A percentile compares a stretch with the other conserved stretches of the same genome.
Evolutionary conservation across 2,329 filamentous ascomycete species (phyloP).

Genomic region (Fusarium palustre): DNA sequence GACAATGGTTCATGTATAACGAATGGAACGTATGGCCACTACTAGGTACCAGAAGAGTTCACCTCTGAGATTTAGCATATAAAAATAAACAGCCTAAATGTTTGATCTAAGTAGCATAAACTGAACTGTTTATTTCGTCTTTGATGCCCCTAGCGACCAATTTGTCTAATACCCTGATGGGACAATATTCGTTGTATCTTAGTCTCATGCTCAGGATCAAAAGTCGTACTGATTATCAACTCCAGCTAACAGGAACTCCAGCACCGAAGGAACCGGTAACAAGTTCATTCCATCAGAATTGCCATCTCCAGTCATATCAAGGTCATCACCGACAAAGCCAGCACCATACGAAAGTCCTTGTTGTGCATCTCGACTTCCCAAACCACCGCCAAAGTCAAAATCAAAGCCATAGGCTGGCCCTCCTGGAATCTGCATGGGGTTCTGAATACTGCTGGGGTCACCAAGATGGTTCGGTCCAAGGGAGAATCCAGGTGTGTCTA

Average conservation of each 20-base stretch:
- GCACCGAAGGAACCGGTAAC: slow-evolving; percentile 47
- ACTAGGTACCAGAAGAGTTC: too few relatives aligned
- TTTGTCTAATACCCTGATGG: too few relatives aligned
- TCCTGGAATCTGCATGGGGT: slow-evolving; percentile 1
- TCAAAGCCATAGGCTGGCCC: slow-evolving; percentile 29
- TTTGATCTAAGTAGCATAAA: too few relatives aligned
- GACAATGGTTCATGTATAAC: not conserved
- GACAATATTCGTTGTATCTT: not conserved
- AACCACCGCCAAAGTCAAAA: slow-evolving; percentile 25
- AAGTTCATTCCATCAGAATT: slow-evolving; percentile 28
- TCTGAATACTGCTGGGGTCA: slow-evolving; percentile 5
- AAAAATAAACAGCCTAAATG: too few relatives aligned
- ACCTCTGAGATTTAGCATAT: too few relatives aligned
- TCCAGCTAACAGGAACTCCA: slow-evolving; percentile 50
- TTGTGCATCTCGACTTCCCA: slow-evolving; percentile 2
- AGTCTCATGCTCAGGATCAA: not conserved
- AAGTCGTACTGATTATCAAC: slow-evolving; percentile 46
- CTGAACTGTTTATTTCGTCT: too few relatives aligned
- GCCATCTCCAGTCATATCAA: slow-evolving; percentile 20
- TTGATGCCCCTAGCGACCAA: too few relatives aligned
- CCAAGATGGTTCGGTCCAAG: slow-evolving; percentile 33
- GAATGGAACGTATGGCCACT: not conserved
- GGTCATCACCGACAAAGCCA: slow-evolving; percentile 24
- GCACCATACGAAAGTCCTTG: slow-evolving; percentile 32
- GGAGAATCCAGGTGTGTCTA: slow-evolving; percentile 30